Conservation (phyloP, 2,329 filamentous ascomycete genomes). For the Trichoderma breve region DNA sequence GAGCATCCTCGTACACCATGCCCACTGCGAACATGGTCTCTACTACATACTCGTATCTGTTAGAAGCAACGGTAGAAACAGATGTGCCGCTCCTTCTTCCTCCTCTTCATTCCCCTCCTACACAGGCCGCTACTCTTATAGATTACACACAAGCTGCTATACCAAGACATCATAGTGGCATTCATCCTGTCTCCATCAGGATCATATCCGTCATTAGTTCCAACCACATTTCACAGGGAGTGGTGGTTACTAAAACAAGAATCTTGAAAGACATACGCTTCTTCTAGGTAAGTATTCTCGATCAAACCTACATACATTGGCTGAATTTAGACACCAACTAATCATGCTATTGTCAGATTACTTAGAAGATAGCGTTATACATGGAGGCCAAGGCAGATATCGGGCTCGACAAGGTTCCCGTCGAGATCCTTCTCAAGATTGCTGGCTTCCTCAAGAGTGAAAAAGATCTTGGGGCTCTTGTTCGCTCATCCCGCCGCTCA, state of each 20-base stretch:
- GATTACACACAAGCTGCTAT: neutral
- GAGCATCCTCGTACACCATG: neutral
- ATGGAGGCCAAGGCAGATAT: neutral
- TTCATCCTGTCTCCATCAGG: neutral
- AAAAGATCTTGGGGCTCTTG: neutral
- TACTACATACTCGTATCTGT: neutral
- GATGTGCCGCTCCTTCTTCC: neutral
- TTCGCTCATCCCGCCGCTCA: neutral
- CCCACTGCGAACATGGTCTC: neutral
- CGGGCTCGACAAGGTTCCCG: neutral
- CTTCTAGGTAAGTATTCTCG: neutral
- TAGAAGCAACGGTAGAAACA: neutral
- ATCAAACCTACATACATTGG: neutral
- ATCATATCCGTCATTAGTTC: too few relatives aligned
- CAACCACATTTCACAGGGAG: neutral
- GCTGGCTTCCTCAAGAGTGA: neutral
- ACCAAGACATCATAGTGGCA: neutral
- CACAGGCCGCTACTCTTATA: neutral
- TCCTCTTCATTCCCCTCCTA: neutral
- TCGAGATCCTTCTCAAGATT: neutral
- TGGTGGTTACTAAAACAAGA: neutral
- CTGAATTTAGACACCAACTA: neutral
- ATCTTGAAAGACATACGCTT: neutral
- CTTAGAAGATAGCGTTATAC: neutral
- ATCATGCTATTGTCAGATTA: neutral